Percentiles rank a stretch among this genome's conserved stretches.
These are phyloP conservation scores for Amanita rubescens DNA, from an alignment of 768 basidiomycete genomes.

Conservation along the genomic window DNA sequence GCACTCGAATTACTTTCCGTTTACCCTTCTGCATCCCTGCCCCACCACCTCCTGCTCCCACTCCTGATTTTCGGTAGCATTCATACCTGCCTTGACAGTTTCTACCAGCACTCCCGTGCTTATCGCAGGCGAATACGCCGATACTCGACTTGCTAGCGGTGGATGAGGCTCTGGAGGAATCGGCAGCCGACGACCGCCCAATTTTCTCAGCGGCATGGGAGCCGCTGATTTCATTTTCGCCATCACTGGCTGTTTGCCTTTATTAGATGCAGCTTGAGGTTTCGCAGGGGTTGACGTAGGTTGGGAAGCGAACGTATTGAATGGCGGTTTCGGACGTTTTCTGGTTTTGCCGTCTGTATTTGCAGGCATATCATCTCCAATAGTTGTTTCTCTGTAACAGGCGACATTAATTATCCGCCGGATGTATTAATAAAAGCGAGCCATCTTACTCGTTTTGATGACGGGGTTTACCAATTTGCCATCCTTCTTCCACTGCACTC, in stretches of 20 bases:
- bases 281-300: slow-evolving; percentile 15
- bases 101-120: slow-evolving; percentile 75
- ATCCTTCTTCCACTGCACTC: slow-evolving; percentile 88
- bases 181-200: slow-evolving; percentile 45
- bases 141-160: slow-evolving; percentile 63
- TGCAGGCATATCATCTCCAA: slow-evolving; percentile 67
- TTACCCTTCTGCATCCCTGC: slow-evolving; percentile 54
- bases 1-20: slow-evolving; percentile 71
- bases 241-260: slow-evolving; percentile 45
- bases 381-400: slow-evolving; percentile 62
- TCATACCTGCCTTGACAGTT: slow-evolving; percentile 83
- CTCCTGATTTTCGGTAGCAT: slow-evolving; percentile 39
- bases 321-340: slow-evolving; percentile 59
- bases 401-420: neutral
- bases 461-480: slow-evolving; percentile 53
- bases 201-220: slow-evolving; percentile 22
- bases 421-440: neutral
- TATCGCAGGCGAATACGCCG: slow-evolving; percentile 73
- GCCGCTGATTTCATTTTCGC: slow-evolving; percentile 38
- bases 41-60: slow-evolving; percentile 27
- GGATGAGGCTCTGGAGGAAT: slow-evolving; percentile 74
- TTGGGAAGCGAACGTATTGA: slow-evolving; percentile 23
- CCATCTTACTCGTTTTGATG: slow-evolving; percentile 68
- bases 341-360: slow-evolving; percentile 68
- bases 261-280: slow-evolving; percentile 28